Base-by-base conservation (phyloP, 306 rosid genomes). In the Cucurbita pepo region DNA sequence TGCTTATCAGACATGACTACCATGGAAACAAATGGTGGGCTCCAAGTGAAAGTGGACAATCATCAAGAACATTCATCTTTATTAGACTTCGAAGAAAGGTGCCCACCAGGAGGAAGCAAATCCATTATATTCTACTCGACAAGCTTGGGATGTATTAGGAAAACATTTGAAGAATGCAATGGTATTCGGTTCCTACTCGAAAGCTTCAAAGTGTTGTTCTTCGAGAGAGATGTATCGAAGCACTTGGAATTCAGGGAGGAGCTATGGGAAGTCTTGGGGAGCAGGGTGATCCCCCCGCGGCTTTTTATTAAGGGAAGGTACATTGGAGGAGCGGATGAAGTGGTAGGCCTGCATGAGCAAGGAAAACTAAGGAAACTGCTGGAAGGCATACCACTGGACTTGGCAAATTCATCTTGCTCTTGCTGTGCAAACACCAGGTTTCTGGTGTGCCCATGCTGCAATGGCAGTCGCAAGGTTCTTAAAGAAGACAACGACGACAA, bases 291-390 rank as follows among this genome's bases (percentile, higher is more conserved):
- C 74, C 99, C 97, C 59, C 99, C 99, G 0, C 90, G 82, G 84
- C 87, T 95, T 77, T 95, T 95, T 79, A 86, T 95, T 19, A 89
- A 88, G 76, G 99, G 97, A 7, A 86, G 90, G 79, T 86, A 84
- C 84, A 86, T 95, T 36, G 99, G 99, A 57, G 99, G 97, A 79
- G 95, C 91, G n/a, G 95, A 91, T 56, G 86, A 95, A 83, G 96
- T 95, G 13, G 72, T 88, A 37, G 89, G 82, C 36, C 83, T 95
- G 83, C 89, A 91, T 74, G 99, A 95, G 80, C 88, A 83, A 79
- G 99, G 96, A 7, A 82, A 80, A 80, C 88, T 95, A 47, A 84
- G 69, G 66, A 85, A 89, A 85, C 83, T 95, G 63, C 61, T 95
- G n/a, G 88, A 89, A 80, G 96, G 97, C 37, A 84, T 87, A 54